Evolutionary conservation across 2,329 filamentous ascomycete species (phyloP), one percentile per base, ranked within the genome.

Genomic region (Trichoderma hamatum): DNA sequence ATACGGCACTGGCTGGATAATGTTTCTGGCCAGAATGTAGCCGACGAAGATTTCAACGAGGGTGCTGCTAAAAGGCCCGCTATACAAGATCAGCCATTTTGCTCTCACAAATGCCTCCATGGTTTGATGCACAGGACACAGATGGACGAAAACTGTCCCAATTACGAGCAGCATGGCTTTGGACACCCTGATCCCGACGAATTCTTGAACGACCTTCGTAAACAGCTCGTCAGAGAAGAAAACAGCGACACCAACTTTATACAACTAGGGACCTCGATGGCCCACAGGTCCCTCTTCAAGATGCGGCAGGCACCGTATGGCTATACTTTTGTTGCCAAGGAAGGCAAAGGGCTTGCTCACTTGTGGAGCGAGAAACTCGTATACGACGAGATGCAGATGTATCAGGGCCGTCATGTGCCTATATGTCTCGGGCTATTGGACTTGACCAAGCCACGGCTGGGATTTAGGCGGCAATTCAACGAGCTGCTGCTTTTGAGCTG

Each of bases 81-180:
- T 10, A 52, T 60, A 51, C 39, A 73, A 26, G 70, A 76, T 32
- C 72, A 71, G 64, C 75, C 72, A 21, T 79, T 72, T 62, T 79
- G 71, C 62, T 78, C 74, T 2, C 70, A 75, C 3, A 49, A 75
- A 46, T 79, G 73, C 59, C 74, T 79, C 10, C 61, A 70, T 16
- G 73, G 75, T 26, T 55, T 79, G 21, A 70, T 70, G n/a, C 70
- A 62, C 26, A 69, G 74, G 10, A 52, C 61, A 36, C 63, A 70
- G 13, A 69, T 78, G 21, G 76, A 80, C 60, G 30, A 52, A 4
- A 34, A 64, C 14, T 68, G 66, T 24, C 66, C 56, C 49, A 68
- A 68, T 5, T n/a, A 52, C 10, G 56, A 51, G 11, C 32, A 55
- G 1, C 56, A 68, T 10, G 58, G 56, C 24, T 3, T 34, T 13